A percentile compares a stretch with the other conserved stretches of the same genome.
These are phyloP conservation scores for Cladosporium sp. DNA, from an alignment of 2,329 filamentous ascomycete species.

Conservation along the genomic window DNA sequence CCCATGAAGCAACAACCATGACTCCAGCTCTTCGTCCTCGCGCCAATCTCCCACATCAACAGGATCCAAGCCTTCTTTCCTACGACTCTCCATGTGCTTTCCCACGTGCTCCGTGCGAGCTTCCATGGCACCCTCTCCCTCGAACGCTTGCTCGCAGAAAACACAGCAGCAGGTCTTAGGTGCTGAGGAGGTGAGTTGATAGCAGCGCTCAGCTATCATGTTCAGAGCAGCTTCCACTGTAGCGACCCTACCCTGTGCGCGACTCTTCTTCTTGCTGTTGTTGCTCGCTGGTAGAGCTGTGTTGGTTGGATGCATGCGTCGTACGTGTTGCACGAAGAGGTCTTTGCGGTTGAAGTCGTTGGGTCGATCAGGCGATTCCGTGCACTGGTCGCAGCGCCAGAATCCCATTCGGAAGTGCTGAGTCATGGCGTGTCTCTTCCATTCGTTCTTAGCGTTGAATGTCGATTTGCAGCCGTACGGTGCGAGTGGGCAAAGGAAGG, in stretches of 20 bases:
- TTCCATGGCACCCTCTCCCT: slow-evolving; percentile 69
- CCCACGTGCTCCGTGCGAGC: slow-evolving; percentile 85
- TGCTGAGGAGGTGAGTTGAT: slow-evolving; percentile 59
- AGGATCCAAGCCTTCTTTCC: slow-evolving; percentile 30
- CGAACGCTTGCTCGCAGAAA: slow-evolving; percentile 65
- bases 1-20: slow-evolving; percentile 43
- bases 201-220: slow-evolving; percentile 61
- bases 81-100: slow-evolving; percentile 69
- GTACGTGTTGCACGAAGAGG: slow-evolving; percentile 82
- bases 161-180: slow-evolving; percentile 65
- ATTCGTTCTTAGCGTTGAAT: slow-evolving; percentile 86
- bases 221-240: slow-evolving; percentile 31
- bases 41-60: slow-evolving; percentile 39
- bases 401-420: slow-evolving; percentile 75
- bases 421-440: slow-evolving; percentile 83
- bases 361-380: slow-evolving; percentile 30
- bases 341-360: slow-evolving; percentile 90
- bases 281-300: background rate
- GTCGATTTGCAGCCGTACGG: slow-evolving; percentile 72
- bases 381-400: slow-evolving; percentile 72
- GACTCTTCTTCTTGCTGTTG: background rate
- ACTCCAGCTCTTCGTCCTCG: slow-evolving; percentile 35
- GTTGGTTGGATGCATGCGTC: slow-evolving; percentile 75
- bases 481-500: slow-evolving; percentile 75
- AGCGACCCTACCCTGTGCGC: background rate